Evolutionary conservation across 306 rosid species (phyloP).

Genomic region (Abrus pulchellus): DNA sequence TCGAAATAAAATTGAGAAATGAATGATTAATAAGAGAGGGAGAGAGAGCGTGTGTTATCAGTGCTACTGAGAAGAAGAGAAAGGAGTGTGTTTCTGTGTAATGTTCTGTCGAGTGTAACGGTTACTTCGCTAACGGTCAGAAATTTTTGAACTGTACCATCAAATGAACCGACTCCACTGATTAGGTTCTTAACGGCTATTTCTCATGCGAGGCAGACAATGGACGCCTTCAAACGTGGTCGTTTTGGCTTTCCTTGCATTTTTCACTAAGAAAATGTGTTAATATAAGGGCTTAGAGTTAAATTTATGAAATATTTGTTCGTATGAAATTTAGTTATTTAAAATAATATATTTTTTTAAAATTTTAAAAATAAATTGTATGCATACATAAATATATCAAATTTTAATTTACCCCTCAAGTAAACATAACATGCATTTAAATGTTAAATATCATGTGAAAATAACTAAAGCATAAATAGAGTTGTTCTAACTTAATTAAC

Average conservation of each 20-base stretch:
- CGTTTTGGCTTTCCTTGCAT: background rate
- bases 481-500: too few species aligned
- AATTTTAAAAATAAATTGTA: background rate
- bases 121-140: constrained; percentile 58
- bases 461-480: too few species aligned
- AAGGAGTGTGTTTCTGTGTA: constrained; percentile 36
- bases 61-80: background rate
- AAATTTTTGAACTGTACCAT: constrained; percentile 43
- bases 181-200: constrained; percentile 16
- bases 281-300: too few species aligned
- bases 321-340: too few species aligned
- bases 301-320: too few species aligned
- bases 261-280: too few species aligned
- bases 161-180: background rate
- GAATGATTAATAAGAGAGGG: background rate
- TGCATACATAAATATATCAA: background rate
- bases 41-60: background rate
- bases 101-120: constrained; percentile 46
- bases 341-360: background rate
- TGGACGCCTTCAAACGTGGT: background rate
- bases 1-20: too few species aligned
- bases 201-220: background rate
- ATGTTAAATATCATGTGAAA: background rate
- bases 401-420: background rate
- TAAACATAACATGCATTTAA: background rate